Evolutionary conservation across 352 stramenopile species (phyloP).

Genomic region (Globisporangium okanoganense): DNA sequence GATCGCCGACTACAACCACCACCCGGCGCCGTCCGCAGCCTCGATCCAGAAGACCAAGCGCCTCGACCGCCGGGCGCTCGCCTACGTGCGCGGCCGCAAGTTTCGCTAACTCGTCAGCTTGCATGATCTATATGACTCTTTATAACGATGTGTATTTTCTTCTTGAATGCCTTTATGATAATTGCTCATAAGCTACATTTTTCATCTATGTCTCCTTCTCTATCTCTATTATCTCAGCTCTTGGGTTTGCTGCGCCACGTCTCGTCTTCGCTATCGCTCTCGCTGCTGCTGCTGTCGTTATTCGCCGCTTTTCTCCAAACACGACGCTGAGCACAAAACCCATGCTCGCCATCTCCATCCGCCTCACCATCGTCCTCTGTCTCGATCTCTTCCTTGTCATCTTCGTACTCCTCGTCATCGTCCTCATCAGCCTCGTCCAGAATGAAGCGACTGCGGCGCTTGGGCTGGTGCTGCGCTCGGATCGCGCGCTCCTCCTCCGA

Average conservation of each 20-base stretch:
- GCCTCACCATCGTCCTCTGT: slow-evolving; percentile 23
- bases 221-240: not conserved
- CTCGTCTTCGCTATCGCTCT: slow-evolving; percentile 15
- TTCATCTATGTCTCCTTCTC: slow-evolving; percentile 2
- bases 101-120: slow-evolving; percentile 36
- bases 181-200: not conserved
- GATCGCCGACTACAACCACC: slow-evolving; percentile 75
- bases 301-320: not conserved
- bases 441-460: slow-evolving; percentile 58
- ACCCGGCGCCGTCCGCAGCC: slow-evolving; percentile 48
- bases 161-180: not conserved
- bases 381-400: slow-evolving; percentile 26
- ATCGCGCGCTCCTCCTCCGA: slow-evolving; percentile 56
- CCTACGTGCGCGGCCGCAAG: slow-evolving; percentile 70
- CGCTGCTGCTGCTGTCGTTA: slow-evolving; percentile 6
- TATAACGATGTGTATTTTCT: not conserved
- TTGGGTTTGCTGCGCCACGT: slow-evolving; percentile 21
- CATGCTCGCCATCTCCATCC: not conserved
- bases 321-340: not conserved
- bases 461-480: slow-evolving; percentile 15
- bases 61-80: slow-evolving; percentile 68
- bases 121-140: not conserved
- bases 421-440: slow-evolving; percentile 66
- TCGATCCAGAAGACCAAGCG: slow-evolving; percentile 81
- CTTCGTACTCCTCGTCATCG: slow-evolving; percentile 27